Percentiles rank a stretch among this genome's conserved stretches.
phyloP scores from a whole-genome alignment of 2,329 filamentous ascomycete species.

The Fusarium camptoceras region DNA sequence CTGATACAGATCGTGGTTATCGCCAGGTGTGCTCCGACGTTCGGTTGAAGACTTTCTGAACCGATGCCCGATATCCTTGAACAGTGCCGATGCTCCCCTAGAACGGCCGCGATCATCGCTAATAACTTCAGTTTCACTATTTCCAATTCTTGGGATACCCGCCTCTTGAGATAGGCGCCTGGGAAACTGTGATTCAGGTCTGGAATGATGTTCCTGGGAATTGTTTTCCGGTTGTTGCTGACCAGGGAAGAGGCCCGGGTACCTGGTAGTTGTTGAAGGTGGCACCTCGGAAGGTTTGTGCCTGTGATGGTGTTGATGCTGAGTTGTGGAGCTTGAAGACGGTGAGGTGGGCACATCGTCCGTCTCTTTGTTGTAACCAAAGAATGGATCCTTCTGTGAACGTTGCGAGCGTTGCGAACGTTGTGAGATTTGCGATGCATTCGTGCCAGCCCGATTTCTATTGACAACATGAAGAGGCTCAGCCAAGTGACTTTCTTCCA shows the following conservation, averaged over 20 bases:
- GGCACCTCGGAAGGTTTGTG: constrained; percentile 55
- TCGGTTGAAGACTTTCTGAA: constrained; percentile 53
- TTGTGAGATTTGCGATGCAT: constrained; percentile 43
- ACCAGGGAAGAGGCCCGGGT: constrained; percentile 59
- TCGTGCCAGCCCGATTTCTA: constrained; percentile 51
- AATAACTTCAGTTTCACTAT: constrained; percentile 8
- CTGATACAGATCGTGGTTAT: constrained; percentile 30
- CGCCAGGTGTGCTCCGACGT: constrained; percentile 47
- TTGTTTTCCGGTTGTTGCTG: constrained; percentile 36
- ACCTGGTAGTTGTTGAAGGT: constrained; percentile 64
- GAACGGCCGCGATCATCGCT: constrained; percentile 52
- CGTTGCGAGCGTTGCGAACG: constrained; percentile 18
- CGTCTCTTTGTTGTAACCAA: constrained; percentile 61
- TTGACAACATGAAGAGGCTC: constrained; percentile 58
- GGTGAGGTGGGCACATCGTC: constrained; percentile 48
- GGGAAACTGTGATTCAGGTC: constrained; percentile 32
- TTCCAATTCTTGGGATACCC: constrained; percentile 51
- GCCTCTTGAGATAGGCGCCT: constrained; percentile 29
- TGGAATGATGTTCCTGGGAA: constrained; percentile 17
- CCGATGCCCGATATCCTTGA: constrained; percentile 63
- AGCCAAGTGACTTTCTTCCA: constrained; percentile 65
- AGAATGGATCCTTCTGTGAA: constrained; percentile 46
- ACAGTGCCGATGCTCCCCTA: constrained; percentile 58
- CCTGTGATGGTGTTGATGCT: constrained; percentile 38
- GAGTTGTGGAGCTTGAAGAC: constrained; percentile 21